phyloP scores from a whole-genome alignment of 129 eudicot species.

The carrot (Daucus carota) region DH1_v3.0 NC_030386.2:36244001-36244500 shows the following conservation, averaged over 20 bases:
- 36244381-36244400: conserved; percentile 55
- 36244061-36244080: conserved; percentile 12
- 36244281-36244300: neutral
- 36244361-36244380: conserved; percentile 32
- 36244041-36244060: conserved; percentile 16
- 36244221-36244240: conserved; percentile 14
- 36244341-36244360: conserved; percentile 13
- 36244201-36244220: conserved; percentile 15
- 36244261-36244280: conserved; percentile 3
- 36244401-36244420: conserved; percentile 52
- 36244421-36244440: conserved; percentile 58
- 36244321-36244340: conserved; percentile 12
- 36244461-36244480: conserved; percentile 58
- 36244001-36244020: conserved; percentile 20
- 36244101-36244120: neutral
- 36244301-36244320: conserved; percentile 21
- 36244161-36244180: conserved; percentile 8
- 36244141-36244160: neutral
- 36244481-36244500: conserved; percentile 66
- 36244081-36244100: neutral
- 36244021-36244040: conserved; percentile 26
- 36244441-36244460: conserved; percentile 61
- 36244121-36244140: conserved; percentile 2
- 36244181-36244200: conserved; percentile 16
- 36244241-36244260: neutral